These are phyloP conservation scores for Wickerhamiella bombiphila DNA, from an alignment of 805 yeast genomes.

Conservation along the genomic window DNA sequence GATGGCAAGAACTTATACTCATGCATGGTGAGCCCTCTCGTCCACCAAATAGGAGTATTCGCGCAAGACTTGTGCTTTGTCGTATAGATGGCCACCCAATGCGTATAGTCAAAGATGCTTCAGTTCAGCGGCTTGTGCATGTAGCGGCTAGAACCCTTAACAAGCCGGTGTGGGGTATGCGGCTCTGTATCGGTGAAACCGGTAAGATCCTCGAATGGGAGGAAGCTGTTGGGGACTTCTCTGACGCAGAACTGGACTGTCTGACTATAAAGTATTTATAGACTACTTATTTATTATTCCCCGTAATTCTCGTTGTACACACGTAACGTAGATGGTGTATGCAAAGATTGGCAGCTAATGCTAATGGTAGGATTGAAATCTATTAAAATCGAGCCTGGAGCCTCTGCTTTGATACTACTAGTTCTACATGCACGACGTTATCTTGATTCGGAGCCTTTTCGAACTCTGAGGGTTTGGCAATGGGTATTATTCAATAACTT, in stretches of 20 bases:
- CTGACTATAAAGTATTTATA: neutral
- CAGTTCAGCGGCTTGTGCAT: constrained; percentile 27
- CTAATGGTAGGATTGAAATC: too few species aligned
- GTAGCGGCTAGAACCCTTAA: constrained; percentile 16
- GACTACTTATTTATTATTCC: neutral
- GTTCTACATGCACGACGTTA: too few species aligned
- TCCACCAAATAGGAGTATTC: constrained; percentile 6
- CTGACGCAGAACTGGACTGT: neutral
- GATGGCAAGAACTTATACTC: constrained; percentile 32
- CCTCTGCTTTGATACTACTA: too few species aligned
- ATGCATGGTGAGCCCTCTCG: constrained; percentile 24
- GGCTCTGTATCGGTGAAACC: neutral
- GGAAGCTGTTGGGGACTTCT: neutral
- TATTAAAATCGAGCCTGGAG: too few species aligned
- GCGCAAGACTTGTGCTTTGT: constrained; percentile 14
- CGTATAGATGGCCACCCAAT: constrained; percentile 10
- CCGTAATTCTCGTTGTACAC: neutral
- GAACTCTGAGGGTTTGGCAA: too few species aligned
- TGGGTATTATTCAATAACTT: too few species aligned
- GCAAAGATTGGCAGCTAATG: too few species aligned
- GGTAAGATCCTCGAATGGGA: constrained; percentile 1
- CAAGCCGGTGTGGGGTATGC: neutral
- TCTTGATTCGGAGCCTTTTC: too few species aligned
- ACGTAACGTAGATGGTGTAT: neutral
- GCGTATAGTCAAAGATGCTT: constrained; percentile 20